Percentiles rank a stretch among this genome's conserved stretches.
Evolutionary conservation across 2,329 filamentous ascomycete genomes (phyloP).

Genomic region (Aspergillus sp.): DNA sequence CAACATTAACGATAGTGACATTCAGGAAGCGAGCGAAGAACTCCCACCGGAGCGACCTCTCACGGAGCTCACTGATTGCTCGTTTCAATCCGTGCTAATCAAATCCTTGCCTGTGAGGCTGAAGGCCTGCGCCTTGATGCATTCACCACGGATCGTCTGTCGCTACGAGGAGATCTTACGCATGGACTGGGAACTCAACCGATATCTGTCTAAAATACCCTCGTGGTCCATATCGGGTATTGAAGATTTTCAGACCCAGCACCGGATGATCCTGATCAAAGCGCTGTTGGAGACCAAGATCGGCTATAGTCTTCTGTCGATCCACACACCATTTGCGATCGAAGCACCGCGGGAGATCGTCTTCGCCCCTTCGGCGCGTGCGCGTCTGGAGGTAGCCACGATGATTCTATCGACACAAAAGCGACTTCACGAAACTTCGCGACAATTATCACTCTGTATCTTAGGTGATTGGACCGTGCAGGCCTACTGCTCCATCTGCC

Average conservation of each 20-base stretch:
- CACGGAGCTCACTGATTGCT: slow-evolving; percentile 37
- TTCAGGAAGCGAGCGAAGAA: slow-evolving; percentile 36
- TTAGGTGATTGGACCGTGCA: slow-evolving; percentile 39
- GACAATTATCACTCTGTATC: slow-evolving; percentile 31
- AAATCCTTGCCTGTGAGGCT: slow-evolving; percentile 32
- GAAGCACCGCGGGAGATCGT: slow-evolving; percentile 31
- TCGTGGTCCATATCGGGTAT: slow-evolving; percentile 24
- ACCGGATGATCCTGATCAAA: slow-evolving; percentile 32
- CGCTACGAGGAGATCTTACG: slow-evolving; percentile 41
- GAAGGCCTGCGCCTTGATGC: slow-evolving; percentile 35
- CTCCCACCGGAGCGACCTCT: slow-evolving; percentile 29
- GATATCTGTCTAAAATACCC: slow-evolving; percentile 34
- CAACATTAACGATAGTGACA: slow-evolving; percentile 52
- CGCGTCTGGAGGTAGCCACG: slow-evolving; percentile 36
- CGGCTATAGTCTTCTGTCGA: slow-evolving; percentile 36
- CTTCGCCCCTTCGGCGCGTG: slow-evolving; percentile 35
- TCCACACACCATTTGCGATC: slow-evolving; percentile 40
- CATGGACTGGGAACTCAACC: slow-evolving; percentile 39
- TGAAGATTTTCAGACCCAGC: slow-evolving; percentile 21
- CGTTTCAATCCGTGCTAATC: slow-evolving; percentile 31
- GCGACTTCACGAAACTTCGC: slow-evolving; percentile 32
- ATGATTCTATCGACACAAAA: slow-evolving; percentile 39
- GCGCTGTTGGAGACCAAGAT: slow-evolving; percentile 35
- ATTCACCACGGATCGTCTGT: slow-evolving; percentile 36
- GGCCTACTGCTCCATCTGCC: slow-evolving; percentile 37